Percentiles rank a stretch among this genome's conserved stretches.
These are phyloP conservation scores for Acanthamoeba castellanii DNA, from an alignment of 208 protist genomes.

Conservation along the genomic window DNA sequence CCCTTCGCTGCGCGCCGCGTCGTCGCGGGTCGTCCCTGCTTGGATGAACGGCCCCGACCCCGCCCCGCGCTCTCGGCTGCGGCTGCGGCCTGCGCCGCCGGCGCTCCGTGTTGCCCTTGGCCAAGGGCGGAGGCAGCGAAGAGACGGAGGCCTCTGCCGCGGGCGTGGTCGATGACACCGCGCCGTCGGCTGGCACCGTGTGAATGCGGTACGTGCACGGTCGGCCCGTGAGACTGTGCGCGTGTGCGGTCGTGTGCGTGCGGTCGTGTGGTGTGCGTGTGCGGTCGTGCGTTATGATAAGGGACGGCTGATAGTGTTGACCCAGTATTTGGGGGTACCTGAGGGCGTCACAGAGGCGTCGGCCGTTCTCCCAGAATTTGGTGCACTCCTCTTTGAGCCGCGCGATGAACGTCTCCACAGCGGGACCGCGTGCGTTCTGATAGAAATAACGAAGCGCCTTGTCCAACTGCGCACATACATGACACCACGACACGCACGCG, in stretches of 20 bases:
- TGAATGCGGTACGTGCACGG: slow-evolving; percentile 38
- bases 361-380: slow-evolving; percentile 13
- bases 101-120: neutral
- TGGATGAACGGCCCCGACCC: neutral
- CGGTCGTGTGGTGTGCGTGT: neutral
- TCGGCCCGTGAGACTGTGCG: neutral
- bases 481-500: no score
- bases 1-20: neutral
- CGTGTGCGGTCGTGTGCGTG: no score
- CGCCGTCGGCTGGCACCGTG: neutral
- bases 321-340: neutral
- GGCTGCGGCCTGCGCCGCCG: neutral
- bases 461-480: neutral
- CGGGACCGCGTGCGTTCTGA: slow-evolving; percentile 28
- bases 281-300: neutral
- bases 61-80: neutral
- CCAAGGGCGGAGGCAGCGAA: no score
- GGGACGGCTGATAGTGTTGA: neutral
- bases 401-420: neutral
- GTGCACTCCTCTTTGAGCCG: slow-evolving; percentile 28
- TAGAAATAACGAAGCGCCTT: slow-evolving; percentile 33
- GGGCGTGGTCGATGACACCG: neutral
- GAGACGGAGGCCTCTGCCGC: neutral
- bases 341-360: slow-evolving; percentile 24
- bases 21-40: neutral